These are phyloP conservation scores for Anthracocystis panici-leucophaei DNA, from an alignment of 1,284 basidiomycete genomes.

Conservation along the genomic window DNA sequence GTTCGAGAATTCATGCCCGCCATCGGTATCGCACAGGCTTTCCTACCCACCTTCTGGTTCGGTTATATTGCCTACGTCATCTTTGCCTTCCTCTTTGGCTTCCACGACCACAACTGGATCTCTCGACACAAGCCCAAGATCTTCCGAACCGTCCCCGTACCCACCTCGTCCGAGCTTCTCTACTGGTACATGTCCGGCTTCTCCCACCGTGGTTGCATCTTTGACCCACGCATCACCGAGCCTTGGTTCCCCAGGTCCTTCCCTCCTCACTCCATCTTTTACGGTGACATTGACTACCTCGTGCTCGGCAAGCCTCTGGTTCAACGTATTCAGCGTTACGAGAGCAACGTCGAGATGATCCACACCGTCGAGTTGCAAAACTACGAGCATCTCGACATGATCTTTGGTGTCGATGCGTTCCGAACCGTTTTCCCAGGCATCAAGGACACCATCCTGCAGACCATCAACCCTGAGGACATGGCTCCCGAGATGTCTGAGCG, in stretches of 20 bases:
- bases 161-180: conserved; percentile 66
- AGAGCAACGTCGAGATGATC: conserved; percentile 66
- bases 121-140: conserved; percentile 68
- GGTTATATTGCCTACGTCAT: conserved; percentile 68
- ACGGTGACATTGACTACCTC: conserved; percentile 66
- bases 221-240: conserved; percentile 62
- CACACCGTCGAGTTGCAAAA: conserved; percentile 67
- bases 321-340: conserved; percentile 61
- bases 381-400: conserved; percentile 68
- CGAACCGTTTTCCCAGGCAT: conserved; percentile 65
- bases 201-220: conserved; percentile 68
- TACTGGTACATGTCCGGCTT: conserved; percentile 69
- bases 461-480: conserved; percentile 55
- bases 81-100: conserved; percentile 67
- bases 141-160: conserved; percentile 63
- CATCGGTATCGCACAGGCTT: conserved; percentile 58
- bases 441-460: conserved; percentile 65
- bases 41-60: conserved; percentile 64
- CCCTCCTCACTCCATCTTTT: conserved; percentile 67
- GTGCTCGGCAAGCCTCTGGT: conserved; percentile 67
- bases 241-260: conserved; percentile 67
- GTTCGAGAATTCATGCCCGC: conserved; percentile 66
- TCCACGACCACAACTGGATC: conserved; percentile 68
- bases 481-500: conserved; percentile 45
- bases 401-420: conserved; percentile 65